phyloP scores from a whole-genome alignment of 176 grass and related monocot species.

The Phoenix roebelenii region DNA sequence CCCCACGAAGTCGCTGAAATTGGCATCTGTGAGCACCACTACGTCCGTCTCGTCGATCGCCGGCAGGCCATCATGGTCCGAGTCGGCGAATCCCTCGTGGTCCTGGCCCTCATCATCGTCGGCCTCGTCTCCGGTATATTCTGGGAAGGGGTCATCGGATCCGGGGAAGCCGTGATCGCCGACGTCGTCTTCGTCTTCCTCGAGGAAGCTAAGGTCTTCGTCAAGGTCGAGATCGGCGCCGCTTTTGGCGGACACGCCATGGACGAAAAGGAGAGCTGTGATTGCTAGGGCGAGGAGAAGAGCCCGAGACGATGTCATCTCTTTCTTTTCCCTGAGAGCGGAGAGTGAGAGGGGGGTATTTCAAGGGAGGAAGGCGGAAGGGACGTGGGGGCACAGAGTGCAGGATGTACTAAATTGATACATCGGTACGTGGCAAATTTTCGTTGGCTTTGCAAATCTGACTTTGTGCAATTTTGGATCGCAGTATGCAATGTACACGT shows the following conservation, averaged over 20 bases:
- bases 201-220: constrained; percentile 24
- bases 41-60: constrained; percentile 67
- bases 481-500: too few relatives aligned
- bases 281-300: constrained; percentile 6
- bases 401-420: too few relatives aligned
- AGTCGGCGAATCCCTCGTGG: neutral
- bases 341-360: too few relatives aligned
- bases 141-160: neutral
- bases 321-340: too few relatives aligned
- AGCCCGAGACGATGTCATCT: neutral
- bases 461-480: too few relatives aligned
- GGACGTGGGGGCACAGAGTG: too few relatives aligned
- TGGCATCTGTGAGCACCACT: constrained; percentile 44
- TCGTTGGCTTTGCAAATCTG: too few relatives aligned
- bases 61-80: neutral
- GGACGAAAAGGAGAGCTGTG: constrained; percentile 13
- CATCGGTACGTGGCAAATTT: too few relatives aligned
- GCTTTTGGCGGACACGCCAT: constrained; percentile 18
- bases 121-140: constrained; percentile 16
- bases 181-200: constrained; percentile 20
- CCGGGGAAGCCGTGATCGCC: neutral
- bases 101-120: neutral
- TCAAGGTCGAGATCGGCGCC: constrained; percentile 9
- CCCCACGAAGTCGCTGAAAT: constrained; percentile 68
- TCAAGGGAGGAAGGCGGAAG: too few relatives aligned